These are phyloP conservation scores for Zygosaccharomyces pseudobailii DNA, from an alignment of 1,139 yeast species.

Conservation along the genomic window DNA sequence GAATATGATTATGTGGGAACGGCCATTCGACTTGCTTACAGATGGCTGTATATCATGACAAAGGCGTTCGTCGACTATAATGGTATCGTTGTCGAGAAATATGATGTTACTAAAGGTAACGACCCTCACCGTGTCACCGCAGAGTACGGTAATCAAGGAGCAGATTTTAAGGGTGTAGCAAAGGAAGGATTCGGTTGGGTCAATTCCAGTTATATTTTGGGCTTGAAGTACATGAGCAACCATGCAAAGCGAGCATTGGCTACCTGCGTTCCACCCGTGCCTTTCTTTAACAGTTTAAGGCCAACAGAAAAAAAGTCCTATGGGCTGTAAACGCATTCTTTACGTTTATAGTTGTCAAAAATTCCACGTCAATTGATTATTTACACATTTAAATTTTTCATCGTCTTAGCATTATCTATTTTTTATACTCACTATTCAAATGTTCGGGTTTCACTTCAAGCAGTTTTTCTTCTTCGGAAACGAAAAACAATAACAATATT, in stretches of 20 bases:
- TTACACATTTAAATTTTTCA: background rate
- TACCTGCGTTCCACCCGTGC: constrained; percentile 72
- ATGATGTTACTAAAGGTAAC: constrained; percentile 77
- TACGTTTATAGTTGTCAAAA: background rate
- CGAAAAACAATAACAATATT: background rate
- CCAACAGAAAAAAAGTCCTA: constrained; percentile 42
- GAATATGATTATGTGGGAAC: constrained; percentile 67
- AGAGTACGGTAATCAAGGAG: constrained; percentile 96
- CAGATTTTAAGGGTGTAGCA: constrained; percentile 88
- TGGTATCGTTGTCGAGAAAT: constrained; percentile 95
- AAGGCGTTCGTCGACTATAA: constrained; percentile 89
- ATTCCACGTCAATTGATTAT: background rate
- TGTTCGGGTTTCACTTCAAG: background rate
- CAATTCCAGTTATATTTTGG: constrained; percentile 77
- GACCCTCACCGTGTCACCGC: constrained; percentile 93
- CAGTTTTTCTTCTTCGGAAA: background rate
- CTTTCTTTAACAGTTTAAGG: constrained; percentile 53
- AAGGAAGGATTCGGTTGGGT: constrained; percentile 98
- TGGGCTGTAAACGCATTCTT: constrained; percentile 28
- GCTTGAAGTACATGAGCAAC: constrained; percentile 62
- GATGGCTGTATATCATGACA: constrained; percentile 90
- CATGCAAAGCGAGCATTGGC: constrained; percentile 78
- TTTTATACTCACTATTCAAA: too few species aligned
- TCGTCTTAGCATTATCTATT: background rate
- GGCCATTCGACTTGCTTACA: constrained; percentile 68